Evolutionary conservation across 768 basidiomycete genomes (phyloP).

Genomic region (Hygrocybe coccinea): DNA sequence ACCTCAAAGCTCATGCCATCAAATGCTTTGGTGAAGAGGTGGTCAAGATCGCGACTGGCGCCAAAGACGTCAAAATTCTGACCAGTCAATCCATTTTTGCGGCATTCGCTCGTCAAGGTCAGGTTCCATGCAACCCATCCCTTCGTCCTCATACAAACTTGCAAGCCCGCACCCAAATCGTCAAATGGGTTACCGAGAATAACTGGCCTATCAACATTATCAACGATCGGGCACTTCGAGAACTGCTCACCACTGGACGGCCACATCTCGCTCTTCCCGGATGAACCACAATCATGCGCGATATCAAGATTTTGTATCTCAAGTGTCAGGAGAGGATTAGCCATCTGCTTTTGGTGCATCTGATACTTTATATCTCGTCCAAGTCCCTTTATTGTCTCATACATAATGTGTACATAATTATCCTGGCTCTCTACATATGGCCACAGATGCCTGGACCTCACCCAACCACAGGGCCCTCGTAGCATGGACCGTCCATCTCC

Average conservation of each 20-base stretch:
- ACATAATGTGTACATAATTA: slow-evolving; percentile 16
- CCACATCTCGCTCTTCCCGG: slow-evolving; percentile 34
- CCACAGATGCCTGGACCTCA: slow-evolving; percentile 12
- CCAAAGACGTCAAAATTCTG: not conserved
- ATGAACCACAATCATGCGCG: slow-evolving; percentile 25
- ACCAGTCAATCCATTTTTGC: slow-evolving; percentile 22
- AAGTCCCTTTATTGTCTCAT: not conserved
- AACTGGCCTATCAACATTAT: slow-evolving; percentile 31
- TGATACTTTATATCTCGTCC: not conserved
- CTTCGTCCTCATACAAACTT: slow-evolving; percentile 19
- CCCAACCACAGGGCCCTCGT: slow-evolving; percentile 10
- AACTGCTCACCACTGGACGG: slow-evolving; percentile 31
- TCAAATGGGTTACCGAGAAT: slow-evolving; percentile 33
- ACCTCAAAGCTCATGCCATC: slow-evolving; percentile 25
- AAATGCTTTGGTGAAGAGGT: slow-evolving; percentile 30
- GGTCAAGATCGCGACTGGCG: slow-evolving; percentile 14
- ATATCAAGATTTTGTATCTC: slow-evolving; percentile 27
- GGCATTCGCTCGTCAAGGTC: slow-evolving; percentile 23
- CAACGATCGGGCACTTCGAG: slow-evolving; percentile 25
- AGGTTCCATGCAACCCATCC: slow-evolving; percentile 28
- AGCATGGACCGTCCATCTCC: slow-evolving; percentile 26
- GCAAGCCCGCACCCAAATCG: slow-evolving; percentile 22
- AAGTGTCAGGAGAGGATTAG: slow-evolving; percentile 17
- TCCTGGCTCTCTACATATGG: slow-evolving; percentile 26
- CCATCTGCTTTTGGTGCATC: slow-evolving; percentile 20